Base-by-base conservation (phyloP, 2,329 filamentous ascomycete genomes). In the Monosporascus sp. region DNA sequence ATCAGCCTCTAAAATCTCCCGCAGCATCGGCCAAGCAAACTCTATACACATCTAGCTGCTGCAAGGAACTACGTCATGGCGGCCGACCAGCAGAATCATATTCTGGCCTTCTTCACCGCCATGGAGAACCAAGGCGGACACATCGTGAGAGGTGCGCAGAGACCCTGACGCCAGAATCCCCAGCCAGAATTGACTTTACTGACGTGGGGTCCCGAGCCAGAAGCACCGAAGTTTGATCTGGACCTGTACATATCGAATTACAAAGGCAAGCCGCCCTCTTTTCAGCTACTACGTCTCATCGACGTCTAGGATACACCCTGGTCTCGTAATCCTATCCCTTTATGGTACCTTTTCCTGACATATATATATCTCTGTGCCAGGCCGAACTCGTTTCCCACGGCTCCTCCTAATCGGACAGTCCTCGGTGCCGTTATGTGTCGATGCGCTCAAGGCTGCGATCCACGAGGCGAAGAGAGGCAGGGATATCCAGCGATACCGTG, bases 201-300 rank as follows among this genome's bases (percentile, higher is more conserved):
- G 17, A 24, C 43, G 24, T 31, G n/a, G 24, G 14, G 7, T 37
- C 37, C 37, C 37, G 41, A 43, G 54, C 17, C 50, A 93, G 89
- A 90, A 47, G 72, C 82, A 6, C 92, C 93, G 9, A 96, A 93
- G 67, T 87, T 97, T 61, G 94, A 97, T 64, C 81, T 99, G 43
- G 90, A 97, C 56, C 83, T 88, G 38, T 97, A 97, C 70, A 88
- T 96, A 48, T 80, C 87, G 60, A 96, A 97, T 67, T 99, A 97
- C 71, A 80, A 77, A 67, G 90, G 92, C 92, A 72, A 46, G 74
- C 60, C 24, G n/a, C n/a, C 37, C 24, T 18, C 24, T 37, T 20
- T n/a, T 9, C 45, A 20, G n/a, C 25, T 24, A 43, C 43, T 11
- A 25, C 41, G 47, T 38, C 47, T 31, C 18, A 25, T 35, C 11